Conservation (phyloP, 2,329 filamentous ascomycete species). For the Graphilbum fragrans region DNA sequence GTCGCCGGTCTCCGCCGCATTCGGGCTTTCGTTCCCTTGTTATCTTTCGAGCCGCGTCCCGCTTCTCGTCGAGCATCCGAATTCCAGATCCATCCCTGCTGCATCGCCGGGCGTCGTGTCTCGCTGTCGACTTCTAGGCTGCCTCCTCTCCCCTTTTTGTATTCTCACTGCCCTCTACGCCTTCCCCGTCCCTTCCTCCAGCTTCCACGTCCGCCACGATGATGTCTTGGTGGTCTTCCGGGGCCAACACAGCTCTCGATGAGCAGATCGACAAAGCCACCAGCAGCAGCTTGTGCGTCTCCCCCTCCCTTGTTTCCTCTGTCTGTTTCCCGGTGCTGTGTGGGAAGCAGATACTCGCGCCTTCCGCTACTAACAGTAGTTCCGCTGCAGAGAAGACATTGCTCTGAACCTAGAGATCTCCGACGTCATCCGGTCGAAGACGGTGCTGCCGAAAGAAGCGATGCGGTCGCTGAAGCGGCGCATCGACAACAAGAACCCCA, state of each 20-base stretch:
- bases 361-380: neutral
- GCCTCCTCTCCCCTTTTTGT: neutral
- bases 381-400: constrained; percentile 67
- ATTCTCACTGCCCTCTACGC: neutral
- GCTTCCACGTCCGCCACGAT: constrained; percentile 24
- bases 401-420: constrained; percentile 96
- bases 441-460: constrained; percentile 91
- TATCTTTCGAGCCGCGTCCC: too few species aligned
- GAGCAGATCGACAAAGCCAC: constrained; percentile 96
- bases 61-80: too few species aligned
- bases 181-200: neutral
- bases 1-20: too few species aligned
- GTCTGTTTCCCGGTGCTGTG: neutral
- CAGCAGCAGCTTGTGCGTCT: constrained; percentile 72
- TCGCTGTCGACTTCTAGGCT: neutral
- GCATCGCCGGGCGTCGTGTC: neutral
- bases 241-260: constrained; percentile 80
- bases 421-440: constrained; percentile 93
- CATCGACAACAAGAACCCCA: constrained; percentile 95
- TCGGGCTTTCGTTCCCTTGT: too few species aligned
- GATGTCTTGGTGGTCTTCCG: constrained; percentile 97
- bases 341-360: neutral
- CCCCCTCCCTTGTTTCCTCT: neutral
- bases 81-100: too few species aligned
- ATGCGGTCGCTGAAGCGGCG: constrained; percentile 93